phyloP scores from a whole-genome alignment of 108 stramenopile species.

The Phaeodactylum tricornutum region DNA sequence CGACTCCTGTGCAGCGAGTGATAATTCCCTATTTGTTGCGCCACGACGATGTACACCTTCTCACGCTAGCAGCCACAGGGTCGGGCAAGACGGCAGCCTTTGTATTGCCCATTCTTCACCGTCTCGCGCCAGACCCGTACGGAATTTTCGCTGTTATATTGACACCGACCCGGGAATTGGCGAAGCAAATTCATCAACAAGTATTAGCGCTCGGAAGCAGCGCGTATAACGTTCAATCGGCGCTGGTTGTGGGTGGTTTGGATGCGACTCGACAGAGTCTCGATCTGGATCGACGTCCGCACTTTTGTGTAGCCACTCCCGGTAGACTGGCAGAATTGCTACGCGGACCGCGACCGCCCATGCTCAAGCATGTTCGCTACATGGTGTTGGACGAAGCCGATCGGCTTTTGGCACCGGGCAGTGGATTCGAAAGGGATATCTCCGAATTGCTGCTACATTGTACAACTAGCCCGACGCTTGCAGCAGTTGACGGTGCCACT shows the following conservation, averaged over 20 bases:
- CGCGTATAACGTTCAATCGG: constrained; percentile 62
- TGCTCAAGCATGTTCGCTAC: constrained; percentile 55
- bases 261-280: constrained; percentile 66
- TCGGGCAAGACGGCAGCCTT: constrained; percentile 91
- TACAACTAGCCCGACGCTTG: neutral
- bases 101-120: constrained; percentile 81
- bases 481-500: constrained; percentile 30
- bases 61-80: constrained; percentile 72
- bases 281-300: constrained; percentile 70
- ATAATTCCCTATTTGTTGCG: constrained; percentile 58
- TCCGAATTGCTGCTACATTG: constrained; percentile 69
- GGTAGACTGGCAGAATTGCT: constrained; percentile 87
- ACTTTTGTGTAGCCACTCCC: constrained; percentile 93
- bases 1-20: constrained; percentile 65
- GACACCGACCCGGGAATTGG: constrained; percentile 94
- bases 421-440: constrained; percentile 88
- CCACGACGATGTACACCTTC: constrained; percentile 37
- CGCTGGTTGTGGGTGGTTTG: constrained; percentile 87
- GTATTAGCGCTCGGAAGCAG: constrained; percentile 79
- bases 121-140: constrained; percentile 77
- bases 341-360: constrained; percentile 61
- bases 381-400: constrained; percentile 98
- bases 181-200: constrained; percentile 94
- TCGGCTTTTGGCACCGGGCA: constrained; percentile 74
- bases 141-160: constrained; percentile 89